phyloP scores from a whole-genome alignment of 306 rosid genomes.

The Datisca glomerata region DNA sequence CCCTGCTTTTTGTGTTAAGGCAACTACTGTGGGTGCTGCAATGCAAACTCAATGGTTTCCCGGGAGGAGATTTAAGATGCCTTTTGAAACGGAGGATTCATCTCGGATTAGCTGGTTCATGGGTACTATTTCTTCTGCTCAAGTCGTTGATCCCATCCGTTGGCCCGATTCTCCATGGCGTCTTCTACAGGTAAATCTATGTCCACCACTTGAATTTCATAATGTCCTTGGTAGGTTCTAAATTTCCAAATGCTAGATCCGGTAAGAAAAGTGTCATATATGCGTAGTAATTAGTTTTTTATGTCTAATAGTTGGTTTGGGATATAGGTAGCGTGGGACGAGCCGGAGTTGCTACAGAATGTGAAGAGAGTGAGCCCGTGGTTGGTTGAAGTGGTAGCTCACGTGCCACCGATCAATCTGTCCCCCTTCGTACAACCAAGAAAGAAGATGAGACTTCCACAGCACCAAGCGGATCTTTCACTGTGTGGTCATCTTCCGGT shows the following conservation, averaged over 20 bases:
- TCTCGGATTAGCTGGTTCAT: conserved; percentile 96
- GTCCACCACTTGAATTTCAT: too few relatives aligned
- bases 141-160: conserved; percentile 49
- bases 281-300: too few relatives aligned
- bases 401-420: conserved; percentile 57
- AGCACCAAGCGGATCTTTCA: conserved; percentile 44
- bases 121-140: conserved; percentile 81
- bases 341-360: conserved; percentile 90
- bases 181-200: conserved; percentile 51
- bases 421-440: conserved; percentile 70
- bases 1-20: conserved; percentile 79
- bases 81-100: conserved; percentile 93
- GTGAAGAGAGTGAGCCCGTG: conserved; percentile 91
- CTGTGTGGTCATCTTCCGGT: conserved; percentile 44
- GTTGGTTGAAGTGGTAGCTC: conserved; percentile 75
- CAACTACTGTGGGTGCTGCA: conserved; percentile 56
- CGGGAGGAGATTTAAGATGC: conserved; percentile 96
- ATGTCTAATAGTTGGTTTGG: not conserved
- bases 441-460: conserved; percentile 52
- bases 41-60: conserved; percentile 75
- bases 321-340: conserved; percentile 87
- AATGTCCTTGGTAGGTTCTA: too few relatives aligned
- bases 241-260: too few relatives aligned
- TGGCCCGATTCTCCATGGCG: conserved; percentile 99
- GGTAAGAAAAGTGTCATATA: too few relatives aligned